Evolutionary conservation across 805 yeast genomes (phyloP), one percentile per base, ranked within the genome.

Genomic region (Yarrowia hollandica): DNA sequence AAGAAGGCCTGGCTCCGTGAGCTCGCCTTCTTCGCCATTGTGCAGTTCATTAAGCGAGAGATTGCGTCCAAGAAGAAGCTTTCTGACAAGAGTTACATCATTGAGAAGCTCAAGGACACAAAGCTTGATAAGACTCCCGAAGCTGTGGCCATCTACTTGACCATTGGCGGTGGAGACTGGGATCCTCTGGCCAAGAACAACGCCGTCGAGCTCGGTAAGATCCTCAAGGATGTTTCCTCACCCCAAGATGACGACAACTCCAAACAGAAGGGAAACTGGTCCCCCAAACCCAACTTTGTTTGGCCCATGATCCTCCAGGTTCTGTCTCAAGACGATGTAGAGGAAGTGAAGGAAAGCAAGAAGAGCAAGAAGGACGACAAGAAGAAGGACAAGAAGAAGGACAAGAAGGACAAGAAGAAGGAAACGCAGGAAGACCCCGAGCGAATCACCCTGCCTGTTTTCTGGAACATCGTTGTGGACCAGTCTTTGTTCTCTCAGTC

Each of bases 1-100:
- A 64, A 74, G 31, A 92, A 91, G 69, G 80, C 88, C 1, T 91
- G 97, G 97, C 79, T 91, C 38, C 76, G 95, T 62, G 97, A 92
- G 71, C 82, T 95, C 3, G 78, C 89, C 37, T 77, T 88, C 65
- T 88, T 78, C 67, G 86, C 95, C 1, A 74, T 91, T 46, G 82
- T 79, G 64, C 83, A 81, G 64, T 82, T 11, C 55, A 64, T 31
- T 35, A 52, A 18, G 14, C 42, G 58, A 28, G 34, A 34, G 10
- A 10, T 12, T 44, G 41, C 9, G 30, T 21, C 52, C 50, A 35
- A 50, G 26, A 41, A 38, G 42, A 37, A 35, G 14, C 35, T 52
- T 0, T 58, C 42, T 18, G 59, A 56, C 12, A 30, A 28, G 12
- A 42, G 56, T 9, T 67, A 64, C 8, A 42, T 70, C 8, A 71